phyloP scores from a whole-genome alignment of 208 protist species.

The Vickermania spadyakhi region DNA sequence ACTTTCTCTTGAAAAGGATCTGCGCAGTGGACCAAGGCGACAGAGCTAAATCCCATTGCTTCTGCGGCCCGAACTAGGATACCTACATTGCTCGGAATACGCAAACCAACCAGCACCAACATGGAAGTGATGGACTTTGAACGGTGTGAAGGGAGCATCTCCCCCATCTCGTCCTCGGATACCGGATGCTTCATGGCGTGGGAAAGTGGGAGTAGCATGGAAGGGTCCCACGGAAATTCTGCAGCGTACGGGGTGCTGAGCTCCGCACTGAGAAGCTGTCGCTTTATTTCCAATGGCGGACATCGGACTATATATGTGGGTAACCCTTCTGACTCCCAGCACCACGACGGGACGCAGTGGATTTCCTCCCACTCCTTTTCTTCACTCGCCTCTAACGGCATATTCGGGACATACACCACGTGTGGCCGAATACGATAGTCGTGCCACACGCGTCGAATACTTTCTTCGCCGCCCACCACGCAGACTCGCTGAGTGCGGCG shows the following conservation, averaged over 20 bases:
- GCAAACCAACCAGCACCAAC: slow-evolving; percentile 67
- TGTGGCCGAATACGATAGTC: slow-evolving; percentile 52
- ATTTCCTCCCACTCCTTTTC: not conserved
- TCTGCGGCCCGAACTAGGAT: slow-evolving; percentile 58
- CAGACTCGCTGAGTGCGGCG: slow-evolving; percentile 44
- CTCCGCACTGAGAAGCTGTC: slow-evolving; percentile 66
- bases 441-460: slow-evolving; percentile 65
- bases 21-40: slow-evolving; percentile 59
- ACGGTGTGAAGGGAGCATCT: not conserved
- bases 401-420: slow-evolving; percentile 73
- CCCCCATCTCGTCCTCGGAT: not conserved
- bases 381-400: not conserved
- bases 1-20: slow-evolving; percentile 78
- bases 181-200: not conserved
- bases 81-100: slow-evolving; percentile 81
- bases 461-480: slow-evolving; percentile 62
- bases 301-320: slow-evolving; percentile 61
- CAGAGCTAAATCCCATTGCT: slow-evolving; percentile 63
- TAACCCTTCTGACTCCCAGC: slow-evolving; percentile 35
- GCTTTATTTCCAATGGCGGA: slow-evolving; percentile 52
- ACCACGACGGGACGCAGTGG: slow-evolving; percentile 41
- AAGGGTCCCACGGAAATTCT: slow-evolving; percentile 39
- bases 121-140: slow-evolving; percentile 24
- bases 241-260: slow-evolving; percentile 72
- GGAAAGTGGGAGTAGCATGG: not conserved